Evolutionary conservation across 495 filamentous ascomycete species (phyloP), one percentile per base, ranked within the genome.

Genomic region (Penicillium bovifimosum): DNA sequence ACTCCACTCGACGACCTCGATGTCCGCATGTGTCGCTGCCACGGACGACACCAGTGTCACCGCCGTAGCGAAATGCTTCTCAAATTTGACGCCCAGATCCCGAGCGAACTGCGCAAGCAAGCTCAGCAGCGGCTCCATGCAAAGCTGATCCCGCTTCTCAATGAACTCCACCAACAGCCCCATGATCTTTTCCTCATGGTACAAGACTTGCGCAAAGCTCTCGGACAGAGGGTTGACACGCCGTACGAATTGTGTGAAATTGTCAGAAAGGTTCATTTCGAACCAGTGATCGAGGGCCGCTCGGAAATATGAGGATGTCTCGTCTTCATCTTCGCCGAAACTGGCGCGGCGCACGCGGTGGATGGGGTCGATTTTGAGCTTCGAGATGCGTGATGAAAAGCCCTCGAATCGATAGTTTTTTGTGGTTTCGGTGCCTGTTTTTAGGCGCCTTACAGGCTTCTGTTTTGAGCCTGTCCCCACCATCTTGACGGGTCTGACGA

Each of bases 1-100:
- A 50, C 90, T 91, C 95, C 93, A 97, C 72, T 99, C 91, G 32
- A 95, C 85, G 13, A 90, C 88, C 56, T 92, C 90, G 28, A 88
- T 78, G 55, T 83, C 81, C 1, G 71, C 54, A 59, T 87, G 79
- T 42, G 76, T 80, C 18, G 81, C 80, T 31, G 85, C 84, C 32
- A 89, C 63, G 3, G 76, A 79, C 6, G 78, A 70, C 34, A 97
- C 80, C 47, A 93, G 67, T 9, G 74, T 76, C 35, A 96, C 80
- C 4, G 85, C 77, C 14, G 80, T 75, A 14, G 76, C 77, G 65
- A 96, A 96, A 62, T 96, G 82, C 47, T 84, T 86, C 69, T 96
- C 91, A 61, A 99, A 97, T 42, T 83, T 78, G n/a, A 77, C 75
- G 29, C 91, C 91, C 35, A 97, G 70, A 63, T 99, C 95, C 64